Base-by-base conservation (phyloP, 371 early-diverging fungal species). In the Syncephalis fuscata region DNA sequence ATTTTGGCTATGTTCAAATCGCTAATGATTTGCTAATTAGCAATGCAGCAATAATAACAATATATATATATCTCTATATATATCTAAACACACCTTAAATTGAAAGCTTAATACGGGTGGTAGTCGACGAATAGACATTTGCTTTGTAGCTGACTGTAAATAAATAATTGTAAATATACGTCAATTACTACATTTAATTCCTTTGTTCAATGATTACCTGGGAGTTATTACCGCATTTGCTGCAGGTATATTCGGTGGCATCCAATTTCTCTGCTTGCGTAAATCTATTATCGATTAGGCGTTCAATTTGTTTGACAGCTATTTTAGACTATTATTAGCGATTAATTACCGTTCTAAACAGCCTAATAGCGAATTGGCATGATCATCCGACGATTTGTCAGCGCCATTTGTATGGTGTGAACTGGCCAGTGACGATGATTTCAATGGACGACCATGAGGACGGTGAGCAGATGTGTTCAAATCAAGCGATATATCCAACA, bases 101-200 rank as follows among this genome's bases (percentile, higher is more conserved):
- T 92, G 92, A 41, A 94, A 80, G 41, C 83, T 74, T 36, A 94
- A 62, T 2, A 92, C 87, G 0, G 89, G 85, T 1, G 95, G 92
- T 37, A 92, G 66, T 46, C 68, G 64, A 54, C 85, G 82, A 37
- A 92, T 58, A 1, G 87, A 84, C 15, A 93, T 64, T 55, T 88
- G 91, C 66, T 92, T 93, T 17, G 82, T 76, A 0, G 88, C 85
- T 32, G 80, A 76, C 64, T 67, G 48, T 47, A n/a, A 16, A 17
- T 11, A 32, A 7, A 11, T 32, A 7, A 32, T 7, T 32, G 4
- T 7, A 11, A 7, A 32, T 32, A 7, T 11, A 32, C 32, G 11
- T 32, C 32, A 11, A 32, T 7, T 32, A 11, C 4, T 11, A 32
- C 11, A 11, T 7, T 7, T 32, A 32, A 4, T 7, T 7, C 7